Conservation (phyloP, 768 basidiomycete genomes). For the Ramaria rubella region DNA sequence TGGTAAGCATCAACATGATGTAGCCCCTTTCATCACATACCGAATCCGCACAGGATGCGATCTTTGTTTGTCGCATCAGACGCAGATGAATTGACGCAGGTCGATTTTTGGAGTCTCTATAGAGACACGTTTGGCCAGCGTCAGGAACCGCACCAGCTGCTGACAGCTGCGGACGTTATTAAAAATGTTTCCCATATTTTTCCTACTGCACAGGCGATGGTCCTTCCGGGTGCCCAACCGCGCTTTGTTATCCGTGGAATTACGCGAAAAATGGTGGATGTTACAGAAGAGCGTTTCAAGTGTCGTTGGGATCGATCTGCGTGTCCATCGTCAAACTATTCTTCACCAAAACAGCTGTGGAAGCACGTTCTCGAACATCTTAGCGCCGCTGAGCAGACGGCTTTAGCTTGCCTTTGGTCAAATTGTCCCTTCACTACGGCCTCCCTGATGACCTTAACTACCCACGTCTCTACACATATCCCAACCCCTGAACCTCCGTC, state of each 20-base stretch:
- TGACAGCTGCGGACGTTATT: constrained; percentile 89
- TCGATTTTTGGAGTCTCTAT: constrained; percentile 94
- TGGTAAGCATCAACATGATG: constrained; percentile 43
- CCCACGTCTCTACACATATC: constrained; percentile 73
- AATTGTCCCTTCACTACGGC: constrained; percentile 47
- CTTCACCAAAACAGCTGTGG: constrained; percentile 57
- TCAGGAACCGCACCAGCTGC: constrained; percentile 49
- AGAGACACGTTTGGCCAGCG: constrained; percentile 69
- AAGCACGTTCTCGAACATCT: constrained; percentile 64
- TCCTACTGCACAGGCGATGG: constrained; percentile 82
- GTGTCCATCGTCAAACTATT: constrained; percentile 43
- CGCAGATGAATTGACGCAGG: constrained; percentile 83
- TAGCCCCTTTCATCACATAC: constrained; percentile 8
- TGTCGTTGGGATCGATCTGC: constrained; percentile 71
- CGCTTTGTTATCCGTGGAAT: constrained; percentile 88
- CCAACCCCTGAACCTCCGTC: constrained; percentile 49
- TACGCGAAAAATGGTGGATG: constrained; percentile 53
- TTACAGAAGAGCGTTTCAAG: constrained; percentile 56
- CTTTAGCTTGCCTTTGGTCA: constrained; percentile 59
- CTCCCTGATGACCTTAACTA: constrained; percentile 47
- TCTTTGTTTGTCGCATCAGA: constrained; percentile 73
- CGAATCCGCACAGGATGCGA: constrained; percentile 64
- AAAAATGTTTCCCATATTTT: constrained; percentile 86
- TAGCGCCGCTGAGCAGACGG: constrained; percentile 29
- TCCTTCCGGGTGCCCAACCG: constrained; percentile 62